phyloP scores from a whole-genome alignment of 208 protist genomes.

The Trypanosoma melophagium region DNA sequence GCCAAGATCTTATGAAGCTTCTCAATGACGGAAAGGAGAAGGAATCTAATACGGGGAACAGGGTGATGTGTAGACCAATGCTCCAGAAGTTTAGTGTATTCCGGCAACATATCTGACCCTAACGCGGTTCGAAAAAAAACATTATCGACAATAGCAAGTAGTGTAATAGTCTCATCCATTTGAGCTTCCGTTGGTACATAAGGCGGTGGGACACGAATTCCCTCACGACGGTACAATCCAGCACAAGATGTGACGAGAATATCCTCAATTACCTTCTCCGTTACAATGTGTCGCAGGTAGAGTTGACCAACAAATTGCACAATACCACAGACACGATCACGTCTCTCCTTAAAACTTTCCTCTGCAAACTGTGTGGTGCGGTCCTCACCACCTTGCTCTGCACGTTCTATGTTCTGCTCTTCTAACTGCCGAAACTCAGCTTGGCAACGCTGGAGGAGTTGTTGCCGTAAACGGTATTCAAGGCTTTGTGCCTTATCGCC shows the following conservation, averaged over 20 bases:
- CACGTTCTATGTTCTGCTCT: constrained; percentile 26
- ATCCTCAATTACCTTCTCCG: constrained; percentile 52
- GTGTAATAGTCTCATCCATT: constrained; percentile 68
- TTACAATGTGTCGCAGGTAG: constrained; percentile 61
- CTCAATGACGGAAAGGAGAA: constrained; percentile 63
- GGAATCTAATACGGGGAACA: constrained; percentile 60
- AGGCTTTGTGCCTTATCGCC: constrained; percentile 61
- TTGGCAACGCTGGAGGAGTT: constrained; percentile 70
- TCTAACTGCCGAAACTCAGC: constrained; percentile 47
- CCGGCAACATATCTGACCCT: constrained; percentile 41
- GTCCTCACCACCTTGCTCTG: constrained; percentile 27
- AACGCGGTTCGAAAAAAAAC: constrained; percentile 48
- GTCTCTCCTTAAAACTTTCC: constrained; percentile 47
- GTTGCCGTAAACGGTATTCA: constrained; percentile 69
- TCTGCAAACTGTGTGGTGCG: constrained; percentile 24
- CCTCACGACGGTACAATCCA: constrained; percentile 36
- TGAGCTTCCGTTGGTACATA: constrained; percentile 70
- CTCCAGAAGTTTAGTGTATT: constrained; percentile 42
- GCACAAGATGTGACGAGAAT: constrained; percentile 58
- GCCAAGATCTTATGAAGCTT: constrained; percentile 35
- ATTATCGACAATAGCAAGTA: constrained; percentile 42
- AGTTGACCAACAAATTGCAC: constrained; percentile 81
- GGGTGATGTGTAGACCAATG: constrained; percentile 69
- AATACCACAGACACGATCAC: constrained; percentile 68
- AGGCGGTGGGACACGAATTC: constrained; percentile 47